Evolutionary conservation across 208 protist species (phyloP), one percentile per base, ranked within the genome.

Genomic region (Leishmania major): DNA sequence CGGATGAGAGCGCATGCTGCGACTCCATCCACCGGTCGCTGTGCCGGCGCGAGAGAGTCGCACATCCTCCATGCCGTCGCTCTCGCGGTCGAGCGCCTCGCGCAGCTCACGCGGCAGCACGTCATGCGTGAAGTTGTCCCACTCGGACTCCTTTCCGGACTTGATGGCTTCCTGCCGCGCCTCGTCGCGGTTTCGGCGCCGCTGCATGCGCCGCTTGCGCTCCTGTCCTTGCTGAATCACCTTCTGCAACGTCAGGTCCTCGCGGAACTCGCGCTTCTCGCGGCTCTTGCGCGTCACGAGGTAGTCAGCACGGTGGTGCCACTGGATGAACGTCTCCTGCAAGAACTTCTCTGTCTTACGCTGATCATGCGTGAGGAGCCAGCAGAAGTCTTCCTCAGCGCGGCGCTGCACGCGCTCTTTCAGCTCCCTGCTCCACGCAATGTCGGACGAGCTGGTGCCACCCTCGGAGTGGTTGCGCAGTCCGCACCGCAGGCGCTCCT

Each of bases 11-110:
- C 93, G 93, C 76, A 94, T 87, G 78, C 91, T 90, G 60, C 87
- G 83, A 60, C 74, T 92, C 93, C 93, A 96, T 49, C 93, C 93
- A 7, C 93, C 94, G 4, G 91, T 95, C 7, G 94, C 91, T 60
- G 91, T 92, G 10, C 92, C 94, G 15, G 89, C 88, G 8, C 94
- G 90, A 19, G 92, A 90, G 35, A 96, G 76, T 3, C 94, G 91
- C 10, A 97, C 94, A 83, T 97, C 94, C 66, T 97, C 94, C 94
- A 97, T 97, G 47, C 94, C 94, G 75, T 97, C 94, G 80, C 92
- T 95, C 75, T 97, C 94, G 2, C 91, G 86, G 76, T 97, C 94
- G 7, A 97, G 81, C 71, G 90, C 90, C 85, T 97, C 94, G 31
- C 94, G 90, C 77, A 96, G 83, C 80, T 97, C 94, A 49, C 94